phyloP scores from a whole-genome alignment of 1,139 yeast genomes.

The Yamadazyma taylorii region DNA sequence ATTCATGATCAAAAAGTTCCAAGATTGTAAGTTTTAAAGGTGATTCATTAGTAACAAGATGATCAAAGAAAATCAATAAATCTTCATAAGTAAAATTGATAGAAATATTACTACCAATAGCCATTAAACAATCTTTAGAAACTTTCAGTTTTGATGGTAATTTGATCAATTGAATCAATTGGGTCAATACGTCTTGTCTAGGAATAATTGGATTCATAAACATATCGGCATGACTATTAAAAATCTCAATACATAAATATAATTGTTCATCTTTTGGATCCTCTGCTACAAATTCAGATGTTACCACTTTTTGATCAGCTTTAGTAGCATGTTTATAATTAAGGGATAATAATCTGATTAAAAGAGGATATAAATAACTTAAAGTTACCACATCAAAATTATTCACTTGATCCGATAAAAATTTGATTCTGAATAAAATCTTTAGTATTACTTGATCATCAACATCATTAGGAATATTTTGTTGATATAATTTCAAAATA shows the following conservation, averaged over 20 bases:
- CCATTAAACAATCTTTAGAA: conserved; percentile 78
- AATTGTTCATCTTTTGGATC: conserved; percentile 89
- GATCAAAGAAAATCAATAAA: conserved; percentile 56
- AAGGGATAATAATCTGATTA: conserved; percentile 60
- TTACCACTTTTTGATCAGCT: conserved; percentile 47
- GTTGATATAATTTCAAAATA: conserved; percentile 56
- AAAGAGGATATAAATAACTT: conserved; percentile 72
- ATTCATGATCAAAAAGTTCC: conserved; percentile 84
- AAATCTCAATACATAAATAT: conserved; percentile 72
- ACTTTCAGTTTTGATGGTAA: conserved; percentile 77
- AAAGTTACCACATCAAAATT: conserved; percentile 63
- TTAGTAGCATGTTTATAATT: conserved; percentile 56
- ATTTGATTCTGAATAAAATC: conserved; percentile 72
- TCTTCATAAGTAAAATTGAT: conserved; percentile 58
- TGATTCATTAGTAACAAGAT: conserved; percentile 58
- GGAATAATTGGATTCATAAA: conserved; percentile 70
- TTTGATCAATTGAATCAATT: conserved; percentile 64
- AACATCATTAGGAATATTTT: conserved; percentile 44
- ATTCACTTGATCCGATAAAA: conserved; percentile 70
- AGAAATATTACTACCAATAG: conserved; percentile 75
- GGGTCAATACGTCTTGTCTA: conserved; percentile 59
- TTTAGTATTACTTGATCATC: conserved; percentile 47
- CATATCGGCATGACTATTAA: conserved; percentile 73
- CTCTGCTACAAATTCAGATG: conserved; percentile 69
- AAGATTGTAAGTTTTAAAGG: conserved; percentile 78